Conservation (phyloP, 768 basidiomycete species). For the Hericium erinaceus region DNA sequence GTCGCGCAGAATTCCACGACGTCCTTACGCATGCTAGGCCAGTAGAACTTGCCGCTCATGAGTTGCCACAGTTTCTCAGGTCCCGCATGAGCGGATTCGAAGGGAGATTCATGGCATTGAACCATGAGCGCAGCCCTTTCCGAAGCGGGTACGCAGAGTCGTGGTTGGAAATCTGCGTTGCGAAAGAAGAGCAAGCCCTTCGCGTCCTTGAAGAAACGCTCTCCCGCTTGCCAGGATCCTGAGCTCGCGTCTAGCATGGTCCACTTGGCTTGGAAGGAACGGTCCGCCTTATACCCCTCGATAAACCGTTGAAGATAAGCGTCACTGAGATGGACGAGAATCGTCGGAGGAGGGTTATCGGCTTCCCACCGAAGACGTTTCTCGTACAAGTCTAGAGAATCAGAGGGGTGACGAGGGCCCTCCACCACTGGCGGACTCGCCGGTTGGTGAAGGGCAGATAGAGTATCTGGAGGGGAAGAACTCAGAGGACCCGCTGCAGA, state of each 20-base stretch:
- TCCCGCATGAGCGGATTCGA: conserved; percentile 6
- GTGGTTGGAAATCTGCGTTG: conserved; percentile 7
- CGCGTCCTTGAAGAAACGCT: conserved; percentile 8
- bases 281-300: no score
- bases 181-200: neutral
- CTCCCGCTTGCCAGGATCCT: neutral
- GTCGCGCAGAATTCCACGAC: neutral
- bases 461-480: no score
- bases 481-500: no score
- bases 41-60: neutral
- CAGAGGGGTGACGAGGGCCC: no score
- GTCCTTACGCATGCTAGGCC: conserved; percentile 7
- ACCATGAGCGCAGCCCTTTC: conserved; percentile 2
- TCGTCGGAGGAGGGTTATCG: no score
- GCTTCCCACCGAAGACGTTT: no score
- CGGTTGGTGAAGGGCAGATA: no score
- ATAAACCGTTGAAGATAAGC: no score
- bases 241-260: neutral
- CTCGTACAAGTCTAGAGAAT: no score
- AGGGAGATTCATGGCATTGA: conserved; percentile 6
- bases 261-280: no score
- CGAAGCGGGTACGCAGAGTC: conserved; percentile 9
- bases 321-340: no score
- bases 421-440: no score
- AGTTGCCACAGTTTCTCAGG: conserved; percentile 1